Percentiles rank a stretch among this genome's conserved stretches.
phyloP scores from a whole-genome alignment of 176 grass and related monocot genomes.

The Carex scoparia region DNA sequence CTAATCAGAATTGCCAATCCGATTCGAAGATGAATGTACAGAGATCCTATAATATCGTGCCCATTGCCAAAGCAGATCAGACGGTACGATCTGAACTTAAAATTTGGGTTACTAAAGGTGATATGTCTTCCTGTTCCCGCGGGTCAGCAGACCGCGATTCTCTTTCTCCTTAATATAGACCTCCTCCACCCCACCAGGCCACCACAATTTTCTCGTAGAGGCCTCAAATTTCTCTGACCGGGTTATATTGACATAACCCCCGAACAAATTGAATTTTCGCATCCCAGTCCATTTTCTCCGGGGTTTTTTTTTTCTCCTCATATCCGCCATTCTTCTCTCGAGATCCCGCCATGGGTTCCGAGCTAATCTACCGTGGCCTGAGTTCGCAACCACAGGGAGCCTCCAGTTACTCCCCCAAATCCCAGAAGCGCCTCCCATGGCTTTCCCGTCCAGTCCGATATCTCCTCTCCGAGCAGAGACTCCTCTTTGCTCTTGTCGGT shows the following conservation, averaged over 20 bases:
- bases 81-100: too few species aligned
- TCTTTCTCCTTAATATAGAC: constrained; percentile 40
- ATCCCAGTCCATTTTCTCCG: not conserved
- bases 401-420: constrained; percentile 35
- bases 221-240: not conserved
- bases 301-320: not conserved
- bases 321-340: not conserved
- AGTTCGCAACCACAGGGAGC: constrained; percentile 15
- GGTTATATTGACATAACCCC: not conserved
- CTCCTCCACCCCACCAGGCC: not conserved
- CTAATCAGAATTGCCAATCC: too few species aligned
- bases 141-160: not conserved
- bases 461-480: constrained; percentile 58
- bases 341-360: constrained; percentile 38
- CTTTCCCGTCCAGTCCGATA: constrained; percentile 32
- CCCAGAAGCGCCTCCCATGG: constrained; percentile 26
- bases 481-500: constrained; percentile 48
- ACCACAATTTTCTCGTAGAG: not conserved
- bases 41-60: too few species aligned
- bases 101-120: too few species aligned
- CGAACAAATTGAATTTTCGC: not conserved
- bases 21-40: too few species aligned
- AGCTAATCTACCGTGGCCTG: constrained; percentile 53
- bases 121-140: not conserved
- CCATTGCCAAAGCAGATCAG: too few species aligned